A percentile compares a stretch with the other conserved stretches of the same genome.
Conservation (phyloP, 202 grass and related monocot species). For the Zizania palustris region DNA sequence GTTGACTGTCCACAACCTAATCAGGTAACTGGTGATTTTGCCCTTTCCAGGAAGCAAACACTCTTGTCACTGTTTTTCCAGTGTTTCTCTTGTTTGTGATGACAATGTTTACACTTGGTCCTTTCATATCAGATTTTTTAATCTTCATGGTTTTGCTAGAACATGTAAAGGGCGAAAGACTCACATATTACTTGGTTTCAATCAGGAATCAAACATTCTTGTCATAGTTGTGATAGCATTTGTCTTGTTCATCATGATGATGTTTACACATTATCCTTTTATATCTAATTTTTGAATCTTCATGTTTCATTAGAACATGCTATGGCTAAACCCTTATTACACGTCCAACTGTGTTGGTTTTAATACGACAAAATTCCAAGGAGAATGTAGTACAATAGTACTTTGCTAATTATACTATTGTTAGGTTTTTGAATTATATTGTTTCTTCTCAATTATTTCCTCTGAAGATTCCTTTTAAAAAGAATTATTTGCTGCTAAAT, state of each 20-base stretch:
- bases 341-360: slow-evolving; percentile 22
- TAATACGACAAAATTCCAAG: slow-evolving; percentile 9
- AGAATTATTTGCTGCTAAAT: slow-evolving; percentile 26
- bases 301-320: slow-evolving; percentile 20
- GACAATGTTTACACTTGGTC: slow-evolving; percentile 8
- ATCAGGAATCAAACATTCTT: slow-evolving; percentile 10
- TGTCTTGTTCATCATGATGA: slow-evolving; percentile 36
- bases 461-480: no score
- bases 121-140: no score
- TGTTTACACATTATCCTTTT: slow-evolving; percentile 30
- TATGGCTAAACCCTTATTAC: slow-evolving; percentile 12
- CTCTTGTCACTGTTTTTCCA: slow-evolving; percentile 10
- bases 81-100: slow-evolving; percentile 32
- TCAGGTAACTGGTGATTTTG: slow-evolving; percentile 53
- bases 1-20: slow-evolving; percentile 83
- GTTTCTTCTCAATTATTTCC: slow-evolving; percentile 12
- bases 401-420: slow-evolving; percentile 33
- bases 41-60: slow-evolving; percentile 23
- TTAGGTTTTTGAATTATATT: slow-evolving; percentile 30
- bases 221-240: not conserved
- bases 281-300: slow-evolving; percentile 26
- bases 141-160: not conserved
- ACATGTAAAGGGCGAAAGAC: not conserved
- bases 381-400: slow-evolving; percentile 8
- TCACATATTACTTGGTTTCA: no score